phyloP scores from a whole-genome alignment of 2,329 filamentous ascomycete species.

The Aspergillus luchuensis region DNA sequence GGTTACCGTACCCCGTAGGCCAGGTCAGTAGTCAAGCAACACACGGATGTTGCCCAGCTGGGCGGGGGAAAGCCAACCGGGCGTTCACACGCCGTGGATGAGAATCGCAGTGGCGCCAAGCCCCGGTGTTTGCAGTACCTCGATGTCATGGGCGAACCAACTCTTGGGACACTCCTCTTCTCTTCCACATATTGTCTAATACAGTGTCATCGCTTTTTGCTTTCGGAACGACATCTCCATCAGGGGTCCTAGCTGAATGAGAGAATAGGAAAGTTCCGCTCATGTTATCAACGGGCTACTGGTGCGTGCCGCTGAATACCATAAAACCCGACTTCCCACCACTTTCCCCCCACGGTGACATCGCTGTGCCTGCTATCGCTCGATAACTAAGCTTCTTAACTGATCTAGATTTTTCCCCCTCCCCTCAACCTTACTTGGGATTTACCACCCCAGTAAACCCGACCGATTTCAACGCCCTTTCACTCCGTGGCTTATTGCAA shows the following conservation, averaged over 20 bases:
- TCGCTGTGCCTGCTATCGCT: conserved; percentile 13
- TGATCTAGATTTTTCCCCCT: conserved; percentile 10
- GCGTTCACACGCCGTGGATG: background rate
- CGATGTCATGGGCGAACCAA: conserved; percentile 14
- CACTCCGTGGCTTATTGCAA: background rate
- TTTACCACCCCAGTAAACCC: background rate
- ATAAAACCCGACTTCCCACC: background rate
- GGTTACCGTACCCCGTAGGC: background rate
- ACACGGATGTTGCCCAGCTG: background rate
- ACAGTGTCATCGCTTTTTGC: background rate
- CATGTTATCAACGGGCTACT: background rate
- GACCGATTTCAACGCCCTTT: background rate
- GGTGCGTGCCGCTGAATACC: conserved; percentile 2
- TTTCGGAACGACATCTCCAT: background rate
- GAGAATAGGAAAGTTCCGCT: background rate
- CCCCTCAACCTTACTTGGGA: background rate
- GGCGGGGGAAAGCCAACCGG: background rate
- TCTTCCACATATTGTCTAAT: background rate
- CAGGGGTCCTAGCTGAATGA: background rate
- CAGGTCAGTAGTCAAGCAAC: background rate
- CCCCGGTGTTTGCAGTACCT: background rate
- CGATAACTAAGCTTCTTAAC: conserved; percentile 19
- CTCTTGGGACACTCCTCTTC: background rate
- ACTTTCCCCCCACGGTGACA: conserved; percentile 22
- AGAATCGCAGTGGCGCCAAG: conserved; percentile 16